These are phyloP conservation scores for Stromatinia cepivora DNA, from an alignment of 2,329 filamentous ascomycete genomes.

Conservation along the genomic window DNA sequence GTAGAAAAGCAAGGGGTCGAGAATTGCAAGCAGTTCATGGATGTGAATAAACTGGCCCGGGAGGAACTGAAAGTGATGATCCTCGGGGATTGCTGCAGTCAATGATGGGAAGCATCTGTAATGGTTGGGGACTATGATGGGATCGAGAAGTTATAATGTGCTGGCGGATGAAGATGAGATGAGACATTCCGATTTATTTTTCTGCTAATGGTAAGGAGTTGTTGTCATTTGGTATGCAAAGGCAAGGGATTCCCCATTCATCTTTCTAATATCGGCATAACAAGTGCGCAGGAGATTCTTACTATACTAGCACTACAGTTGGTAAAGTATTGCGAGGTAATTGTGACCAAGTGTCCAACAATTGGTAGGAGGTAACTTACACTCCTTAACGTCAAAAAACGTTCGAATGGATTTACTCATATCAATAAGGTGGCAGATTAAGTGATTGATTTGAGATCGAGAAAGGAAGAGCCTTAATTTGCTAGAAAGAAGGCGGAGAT, in stretches of 20 bases:
- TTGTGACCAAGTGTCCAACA: background rate
- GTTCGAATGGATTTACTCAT: too few species aligned
- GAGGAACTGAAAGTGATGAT: too few species aligned
- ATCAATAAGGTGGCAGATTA: too few species aligned
- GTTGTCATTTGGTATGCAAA: background rate
- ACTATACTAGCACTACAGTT: background rate
- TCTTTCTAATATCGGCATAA: background rate
- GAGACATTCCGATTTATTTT: background rate
- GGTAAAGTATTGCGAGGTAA: background rate
- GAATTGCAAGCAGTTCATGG: background rate
- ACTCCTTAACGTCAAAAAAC: too few species aligned
- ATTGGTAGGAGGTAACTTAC: background rate
- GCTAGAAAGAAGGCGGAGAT: too few species aligned
- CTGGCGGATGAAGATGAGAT: background rate
- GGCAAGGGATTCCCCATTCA: background rate
- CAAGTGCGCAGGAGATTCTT: background rate
- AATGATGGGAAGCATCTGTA: too few species aligned
- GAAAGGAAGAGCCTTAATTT: too few species aligned
- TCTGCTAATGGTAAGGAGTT: background rate
- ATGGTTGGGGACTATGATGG: background rate
- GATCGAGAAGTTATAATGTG: too few species aligned
- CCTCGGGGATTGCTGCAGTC: too few species aligned
- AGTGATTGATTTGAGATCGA: too few species aligned
- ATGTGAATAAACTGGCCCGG: background rate
- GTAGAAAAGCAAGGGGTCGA: background rate